These are phyloP conservation scores for Russula virescens DNA, from an alignment of 768 basidiomycete genomes.

Conservation along the genomic window DNA sequence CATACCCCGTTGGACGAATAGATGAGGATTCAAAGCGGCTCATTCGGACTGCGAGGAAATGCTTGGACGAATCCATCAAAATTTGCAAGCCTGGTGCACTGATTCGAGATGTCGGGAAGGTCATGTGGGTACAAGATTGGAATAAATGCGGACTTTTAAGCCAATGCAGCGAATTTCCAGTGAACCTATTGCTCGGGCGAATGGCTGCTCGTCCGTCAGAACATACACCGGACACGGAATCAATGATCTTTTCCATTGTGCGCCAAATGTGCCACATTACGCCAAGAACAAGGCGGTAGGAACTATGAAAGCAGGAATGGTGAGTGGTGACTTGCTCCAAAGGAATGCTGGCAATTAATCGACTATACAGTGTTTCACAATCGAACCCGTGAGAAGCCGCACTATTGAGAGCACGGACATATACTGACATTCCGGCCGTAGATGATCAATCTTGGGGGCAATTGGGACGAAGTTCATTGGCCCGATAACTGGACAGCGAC, in stretches of 20 bases:
- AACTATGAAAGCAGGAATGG: constrained; percentile 92
- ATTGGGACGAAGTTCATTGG: constrained; percentile 79
- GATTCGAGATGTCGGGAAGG: constrained; percentile 83
- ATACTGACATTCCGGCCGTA: constrained; percentile 32
- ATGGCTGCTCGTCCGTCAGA: constrained; percentile 86
- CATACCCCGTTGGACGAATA: constrained; percentile 83
- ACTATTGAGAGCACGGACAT: constrained; percentile 3
- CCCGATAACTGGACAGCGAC: constrained; percentile 96
- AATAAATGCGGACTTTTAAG: not conserved
- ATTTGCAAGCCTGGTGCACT: constrained; percentile 90
- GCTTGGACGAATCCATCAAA: constrained; percentile 84
- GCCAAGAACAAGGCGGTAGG: constrained; percentile 92
- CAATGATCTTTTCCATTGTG: constrained; percentile 76
- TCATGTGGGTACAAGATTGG: constrained; percentile 53
- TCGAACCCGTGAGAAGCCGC: constrained; percentile 58
- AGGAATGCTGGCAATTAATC: constrained; percentile 5
- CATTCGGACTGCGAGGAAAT: constrained; percentile 75
- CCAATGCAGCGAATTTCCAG: constrained; percentile 33
- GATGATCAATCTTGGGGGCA: constrained; percentile 89
- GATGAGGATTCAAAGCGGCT: constrained; percentile 80
- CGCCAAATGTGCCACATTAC: constrained; percentile 91
- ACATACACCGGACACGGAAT: constrained; percentile 91
- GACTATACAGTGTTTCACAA: constrained; percentile 49
- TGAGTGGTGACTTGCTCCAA: constrained; percentile 39
- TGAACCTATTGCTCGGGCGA: constrained; percentile 78